phyloP scores from a whole-genome alignment of 1,284 basidiomycete genomes.

The Tylopilus sp. region DNA sequence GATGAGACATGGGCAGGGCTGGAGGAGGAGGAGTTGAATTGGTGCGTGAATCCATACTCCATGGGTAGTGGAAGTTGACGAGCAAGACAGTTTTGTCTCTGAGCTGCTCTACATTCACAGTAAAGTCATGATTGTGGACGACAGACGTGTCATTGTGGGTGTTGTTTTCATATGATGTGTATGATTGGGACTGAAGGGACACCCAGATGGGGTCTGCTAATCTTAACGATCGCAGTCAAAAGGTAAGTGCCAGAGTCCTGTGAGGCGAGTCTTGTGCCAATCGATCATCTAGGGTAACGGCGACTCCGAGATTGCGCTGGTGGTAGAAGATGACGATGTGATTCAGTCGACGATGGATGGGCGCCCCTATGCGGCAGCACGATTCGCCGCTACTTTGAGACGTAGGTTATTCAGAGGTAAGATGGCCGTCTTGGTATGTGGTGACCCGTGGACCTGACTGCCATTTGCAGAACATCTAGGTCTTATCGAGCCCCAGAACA shows the following conservation, averaged over 20 bases:
- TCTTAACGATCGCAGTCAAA: slow-evolving; percentile 86
- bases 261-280: slow-evolving; percentile 20
- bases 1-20: slow-evolving; percentile 85
- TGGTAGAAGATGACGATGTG: slow-evolving; percentile 87
- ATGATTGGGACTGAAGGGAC: slow-evolving; percentile 7
- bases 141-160: slow-evolving; percentile 82
- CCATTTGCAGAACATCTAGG: slow-evolving; percentile 80
- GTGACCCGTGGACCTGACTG: slow-evolving; percentile 4
- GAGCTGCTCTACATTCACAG: slow-evolving; percentile 84
- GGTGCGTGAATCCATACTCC: slow-evolving; percentile 54
- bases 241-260: slow-evolving; percentile 47
- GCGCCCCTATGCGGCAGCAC: slow-evolving; percentile 66
- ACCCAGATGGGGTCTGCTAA: slow-evolving; percentile 85
- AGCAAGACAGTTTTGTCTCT: slow-evolving; percentile 67
- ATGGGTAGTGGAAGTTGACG: slow-evolving; percentile 17
- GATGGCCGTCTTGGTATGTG: slow-evolving; percentile 20
- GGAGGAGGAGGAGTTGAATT: slow-evolving; percentile 80
- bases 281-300: slow-evolving; percentile 70
- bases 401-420: slow-evolving; percentile 77
- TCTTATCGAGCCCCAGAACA: slow-evolving; percentile 70
- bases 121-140: slow-evolving; percentile 93
- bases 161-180: not conserved
- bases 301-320: slow-evolving; percentile 90
- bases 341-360: slow-evolving; percentile 83
- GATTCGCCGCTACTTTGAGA: slow-evolving; percentile 80